Base-by-base conservation (phyloP, 2,329 filamentous ascomycete genomes). In the Fusarium dlaminii region DNA sequence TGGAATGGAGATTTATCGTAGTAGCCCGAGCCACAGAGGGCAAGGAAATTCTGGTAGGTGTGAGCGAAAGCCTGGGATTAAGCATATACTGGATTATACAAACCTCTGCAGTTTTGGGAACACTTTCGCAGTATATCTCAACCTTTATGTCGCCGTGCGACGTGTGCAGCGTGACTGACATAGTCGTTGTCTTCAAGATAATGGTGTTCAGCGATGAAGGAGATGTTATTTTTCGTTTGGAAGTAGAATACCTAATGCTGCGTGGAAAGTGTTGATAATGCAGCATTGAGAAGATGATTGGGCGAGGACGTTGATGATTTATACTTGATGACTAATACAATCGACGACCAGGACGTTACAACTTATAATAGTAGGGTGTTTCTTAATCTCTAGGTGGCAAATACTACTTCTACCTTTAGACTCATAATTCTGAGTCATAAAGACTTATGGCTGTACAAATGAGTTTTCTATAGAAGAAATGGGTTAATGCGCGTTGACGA, bases 51-150 rank as follows among this genome's bases (percentile, higher is more conserved):
- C 91, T 94, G 81, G 17, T 29, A 43, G 24, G 30, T 27, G 56
- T 78, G 66, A 77, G 67, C 59, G 29, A 32, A 51, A n/a, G 70
- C 51, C 40, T 32, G 37, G 27, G 12, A 17, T 20, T 34, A 24
- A 32, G 15, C n/a, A 29, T 42, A 34, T 56, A 32, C 63, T 39
- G 18, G 40, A 43, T 48, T 27, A 66, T 29, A 77, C 84, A 63
- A 85, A 92, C 92, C 85, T 98, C 94, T 72, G 95, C 93, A 1
- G 96, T 98, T 82, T 96, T 95, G 72, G 96, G 96, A 37, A 97
- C 94, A 77, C 93, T 92, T 82, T 98, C 94, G 86, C 96, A 98
- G 85, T 98, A 98, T 75, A 99, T 87, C 83, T 98, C 96, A 78
- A 98, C 90, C 85, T 98, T 99, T 81, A 99, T 88, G 83, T 96